phyloP scores from a whole-genome alignment of 176 grass and related monocot genomes.

The Musa itinerans region DNA sequence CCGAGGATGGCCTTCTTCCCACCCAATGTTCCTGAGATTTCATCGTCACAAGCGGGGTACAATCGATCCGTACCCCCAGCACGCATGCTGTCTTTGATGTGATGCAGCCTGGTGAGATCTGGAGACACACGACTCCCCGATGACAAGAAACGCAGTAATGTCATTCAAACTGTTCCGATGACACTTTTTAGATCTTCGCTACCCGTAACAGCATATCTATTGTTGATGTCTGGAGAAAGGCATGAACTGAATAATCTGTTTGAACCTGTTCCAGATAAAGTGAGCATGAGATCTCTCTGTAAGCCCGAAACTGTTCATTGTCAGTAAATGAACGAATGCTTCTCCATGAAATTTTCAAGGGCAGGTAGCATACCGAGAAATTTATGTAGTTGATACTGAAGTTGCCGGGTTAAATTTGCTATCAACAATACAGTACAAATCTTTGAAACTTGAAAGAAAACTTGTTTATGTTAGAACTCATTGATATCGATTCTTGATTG shows the following conservation, averaged over 20 bases:
- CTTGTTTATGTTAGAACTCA: too few species aligned
- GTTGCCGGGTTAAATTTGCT: too few species aligned
- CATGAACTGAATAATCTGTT: background rate
- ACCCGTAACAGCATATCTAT: background rate
- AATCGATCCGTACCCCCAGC: background rate
- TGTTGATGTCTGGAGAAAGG: background rate
- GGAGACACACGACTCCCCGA: background rate
- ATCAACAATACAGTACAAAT: too few species aligned
- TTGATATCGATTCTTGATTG: too few species aligned
- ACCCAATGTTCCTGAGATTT: background rate
- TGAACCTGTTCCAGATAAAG: background rate
- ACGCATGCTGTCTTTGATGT: constrained; percentile 1
- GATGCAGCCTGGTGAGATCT: background rate
- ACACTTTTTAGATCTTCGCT: background rate
- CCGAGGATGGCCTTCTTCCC: background rate
- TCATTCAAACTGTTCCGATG: background rate
- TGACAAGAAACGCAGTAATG: background rate
- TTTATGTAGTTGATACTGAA: too few species aligned
- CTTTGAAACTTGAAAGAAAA: too few species aligned
- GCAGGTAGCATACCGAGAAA: too few species aligned
- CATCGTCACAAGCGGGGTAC: background rate
- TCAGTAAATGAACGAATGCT: background rate
- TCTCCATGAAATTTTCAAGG: background rate
- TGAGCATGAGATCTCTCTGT: background rate
- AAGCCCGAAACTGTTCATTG: background rate